Evolutionary conservation across 208 protist species (phyloP), one percentile per base, ranked within the genome.

Genomic region (Crithidia sp.): DNA sequence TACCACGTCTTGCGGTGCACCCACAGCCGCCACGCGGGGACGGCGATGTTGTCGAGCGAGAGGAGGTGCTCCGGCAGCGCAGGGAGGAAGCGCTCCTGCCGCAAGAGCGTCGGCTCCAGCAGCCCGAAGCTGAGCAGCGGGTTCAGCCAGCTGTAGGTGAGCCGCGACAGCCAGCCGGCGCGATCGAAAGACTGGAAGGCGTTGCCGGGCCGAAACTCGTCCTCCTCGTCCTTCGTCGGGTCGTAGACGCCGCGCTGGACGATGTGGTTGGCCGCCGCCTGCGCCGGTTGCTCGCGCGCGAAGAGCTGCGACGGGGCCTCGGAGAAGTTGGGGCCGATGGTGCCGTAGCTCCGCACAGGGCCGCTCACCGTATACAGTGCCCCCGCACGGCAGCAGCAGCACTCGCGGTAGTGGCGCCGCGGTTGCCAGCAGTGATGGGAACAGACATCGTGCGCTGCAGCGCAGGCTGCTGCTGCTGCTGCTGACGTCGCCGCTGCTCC

Each of bases 121-220:
- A 87, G 61, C 36, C 66, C 82, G 57, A 88, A 89, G 14, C 67
- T 83, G 7, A 93, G 71, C 49, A 93, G 74, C 53, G 88, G 71
- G 67, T 90, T 85, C 16, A 93, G 74, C 88, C 88, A 93, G 73
- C 76, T 86, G 67, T 84, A 84, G 39, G 88, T 93, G 36, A 82
- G 12, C 59, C 68, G 57, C 9, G 76, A 76, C 9, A 86, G 12
- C 66, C 70, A 82, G 9, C 69, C 67, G 12, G 88, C 85, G 14
- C 71, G 74, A 19, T 87, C 83, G 41, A 85, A 81, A 10, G 74
- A 86, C 17, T 78, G 80, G 66, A 93, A 93, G 36, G 80, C 82
- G 71, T 89, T 88, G 66, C 87, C 84, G 12, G 87, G 87, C 36
- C 87, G 78, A 57, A 92, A 87, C 67, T 89, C 84, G 56, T 88